Base-by-base conservation (phyloP, 371 early-diverging fungal genomes). In the Funneliformis caledonium region DNA sequence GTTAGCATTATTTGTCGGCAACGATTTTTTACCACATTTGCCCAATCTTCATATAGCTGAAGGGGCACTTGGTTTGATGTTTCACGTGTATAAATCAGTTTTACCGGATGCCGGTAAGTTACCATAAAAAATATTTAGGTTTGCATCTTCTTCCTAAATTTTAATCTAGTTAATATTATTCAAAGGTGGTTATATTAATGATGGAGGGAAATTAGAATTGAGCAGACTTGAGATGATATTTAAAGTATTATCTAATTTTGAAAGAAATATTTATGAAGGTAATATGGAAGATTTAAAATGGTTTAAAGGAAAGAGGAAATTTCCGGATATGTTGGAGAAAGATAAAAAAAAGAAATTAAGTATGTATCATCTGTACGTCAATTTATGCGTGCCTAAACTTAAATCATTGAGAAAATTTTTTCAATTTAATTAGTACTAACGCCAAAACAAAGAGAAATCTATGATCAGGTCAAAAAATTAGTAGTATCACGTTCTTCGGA, bases 21-120 rank as follows among this genome's bases (percentile, higher is more conserved):
- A 99, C 86, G 99, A 99, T 87, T 99, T 99, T 86, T 84, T 99
- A 82, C 99, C 99, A 50, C 93, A 96, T 84, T 84, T 98, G 65
- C 99, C 99, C 56, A 94, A 92, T 75, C 90, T 99, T 37, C 97
- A 99, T 77, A 97, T 99, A 85, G 93, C 93, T 73, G 97, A 98
- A 81, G 96, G 97, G 56, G 99, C 97, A 0, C 86, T 99, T 60
- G 94, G 91, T 74, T 86, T 91, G 5, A 88, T 97, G 88, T 96
- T 97, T 84, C 90, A 91, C n/a, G 89, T 93, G 11, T 97, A 98
- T 85, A 94, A 94, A 82, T 87, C 88, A 69, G 85, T 92, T 10
- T 85, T 97, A 43, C 93, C 93, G 0, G 43, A 82, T 56, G 64
- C 72, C 19, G 80, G 80, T 80, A 9, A 37, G 73, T 72, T n/a